Percentiles rank a stretch among this genome's conserved stretches.
Evolutionary conservation across 495 filamentous ascomycete species (phyloP).

Genomic region (Parathielavia appendiculata): DNA sequence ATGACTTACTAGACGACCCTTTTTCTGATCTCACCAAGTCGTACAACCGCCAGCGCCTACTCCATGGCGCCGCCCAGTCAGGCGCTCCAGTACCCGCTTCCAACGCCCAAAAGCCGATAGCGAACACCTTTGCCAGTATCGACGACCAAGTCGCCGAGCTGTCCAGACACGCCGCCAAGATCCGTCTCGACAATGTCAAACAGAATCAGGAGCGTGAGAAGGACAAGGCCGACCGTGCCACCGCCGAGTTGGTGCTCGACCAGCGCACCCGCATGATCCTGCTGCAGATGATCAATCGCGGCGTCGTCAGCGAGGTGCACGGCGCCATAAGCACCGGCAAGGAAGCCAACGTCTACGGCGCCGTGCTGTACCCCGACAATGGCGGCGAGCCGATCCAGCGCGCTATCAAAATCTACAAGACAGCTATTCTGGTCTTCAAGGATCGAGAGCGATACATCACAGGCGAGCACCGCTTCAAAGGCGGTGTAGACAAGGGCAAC

Average conservation of each 20-base stretch:
- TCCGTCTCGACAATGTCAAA: slow-evolving; percentile 68
- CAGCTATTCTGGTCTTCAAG: slow-evolving; percentile 92
- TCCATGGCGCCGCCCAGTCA: slow-evolving; percentile 39
- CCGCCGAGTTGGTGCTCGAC: slow-evolving; percentile 88
- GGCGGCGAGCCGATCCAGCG: slow-evolving; percentile 49
- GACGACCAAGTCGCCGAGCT: slow-evolving; percentile 85
- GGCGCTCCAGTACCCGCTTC: slow-evolving; percentile 59
- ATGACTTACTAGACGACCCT: slow-evolving; percentile 55
- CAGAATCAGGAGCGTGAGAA: slow-evolving; percentile 49
- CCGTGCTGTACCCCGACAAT: slow-evolving; percentile 38
- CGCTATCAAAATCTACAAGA: slow-evolving; percentile 98
- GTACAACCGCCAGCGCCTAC: slow-evolving; percentile 79
- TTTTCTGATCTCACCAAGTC: slow-evolving; percentile 76
- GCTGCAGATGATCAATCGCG: slow-evolving; percentile 87
- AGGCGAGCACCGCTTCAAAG: slow-evolving; percentile 72
- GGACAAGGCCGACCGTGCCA: slow-evolving; percentile 90
- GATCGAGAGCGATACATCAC: slow-evolving; percentile 91
- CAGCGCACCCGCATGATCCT: slow-evolving; percentile 91
- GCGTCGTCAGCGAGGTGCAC: slow-evolving; percentile 75
- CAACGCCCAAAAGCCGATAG: slow-evolving; percentile 77
- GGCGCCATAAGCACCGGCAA: slow-evolving; percentile 93
- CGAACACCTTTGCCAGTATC: slow-evolving; percentile 69
- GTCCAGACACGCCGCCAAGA: slow-evolving; percentile 81
- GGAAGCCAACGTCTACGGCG: slow-evolving; percentile 94
- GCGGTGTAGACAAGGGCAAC: slow-evolving; percentile 84